Evolutionary conservation across 306 rosid species (phyloP).

Genomic region (Pterocarpus macrocarpus): DNA sequence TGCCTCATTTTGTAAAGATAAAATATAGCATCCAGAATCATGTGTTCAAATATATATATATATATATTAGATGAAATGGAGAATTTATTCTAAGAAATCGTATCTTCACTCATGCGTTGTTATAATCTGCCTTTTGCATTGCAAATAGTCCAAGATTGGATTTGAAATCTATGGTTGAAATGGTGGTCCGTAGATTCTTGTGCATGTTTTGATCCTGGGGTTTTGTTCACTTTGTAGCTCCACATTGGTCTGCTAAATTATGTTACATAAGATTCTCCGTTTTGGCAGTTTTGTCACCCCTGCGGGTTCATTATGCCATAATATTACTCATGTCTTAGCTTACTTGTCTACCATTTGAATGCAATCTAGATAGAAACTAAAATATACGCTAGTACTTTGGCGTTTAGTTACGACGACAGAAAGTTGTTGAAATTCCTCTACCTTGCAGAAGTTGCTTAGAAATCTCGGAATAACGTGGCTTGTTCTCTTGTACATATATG

Average conservation of each 20-base stretch:
- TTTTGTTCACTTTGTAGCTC: not conserved
- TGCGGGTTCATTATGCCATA: not conserved
- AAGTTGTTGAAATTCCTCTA: too few relatives aligned
- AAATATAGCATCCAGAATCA: conserved; percentile 45
- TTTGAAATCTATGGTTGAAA: conserved; percentile 3
- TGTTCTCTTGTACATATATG: not conserved
- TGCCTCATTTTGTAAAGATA: conserved; percentile 64
- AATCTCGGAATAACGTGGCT: conserved; percentile 4
- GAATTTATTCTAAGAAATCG: conserved; percentile 51
- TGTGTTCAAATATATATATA: conserved; percentile 45
- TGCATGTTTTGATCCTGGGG: not conserved
- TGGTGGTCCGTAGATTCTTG: not conserved
- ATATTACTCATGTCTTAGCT: not conserved
- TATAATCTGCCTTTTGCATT: conserved; percentile 12
- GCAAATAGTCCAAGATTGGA: conserved; percentile 17
- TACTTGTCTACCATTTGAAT: not conserved
- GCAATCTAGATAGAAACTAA: conserved; percentile 6
- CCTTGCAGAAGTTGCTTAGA: not conserved
- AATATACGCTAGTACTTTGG: not conserved
- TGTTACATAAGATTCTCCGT: conserved; percentile 34
- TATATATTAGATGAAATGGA: conserved; percentile 59
- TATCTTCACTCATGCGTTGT: conserved; percentile 6
- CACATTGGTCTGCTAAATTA: conserved; percentile 1
- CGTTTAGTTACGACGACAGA: not conserved
- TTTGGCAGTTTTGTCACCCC: not conserved